Percentiles rank a stretch among this genome's conserved stretches.
Evolutionary conservation across 2,329 filamentous ascomycete genomes (phyloP).

Genomic region (Fusarium coffeatum): DNA sequence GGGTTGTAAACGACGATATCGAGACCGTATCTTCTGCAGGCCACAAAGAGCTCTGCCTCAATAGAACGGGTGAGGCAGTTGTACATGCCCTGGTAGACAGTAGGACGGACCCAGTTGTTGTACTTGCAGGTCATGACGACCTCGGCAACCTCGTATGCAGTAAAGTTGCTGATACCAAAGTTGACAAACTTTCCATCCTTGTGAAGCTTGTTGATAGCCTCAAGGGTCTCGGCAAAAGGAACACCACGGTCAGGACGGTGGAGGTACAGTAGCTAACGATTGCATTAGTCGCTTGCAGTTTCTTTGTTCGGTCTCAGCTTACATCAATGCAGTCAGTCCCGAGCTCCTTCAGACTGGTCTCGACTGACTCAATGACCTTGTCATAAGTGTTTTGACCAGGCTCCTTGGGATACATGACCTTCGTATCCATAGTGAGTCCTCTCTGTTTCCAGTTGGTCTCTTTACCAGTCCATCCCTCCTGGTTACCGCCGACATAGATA

Average conservation of each 20-base stretch:
- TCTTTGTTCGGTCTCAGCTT: conserved; percentile 43
- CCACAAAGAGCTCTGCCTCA: conserved; percentile 78
- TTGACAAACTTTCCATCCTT: conserved; percentile 86
- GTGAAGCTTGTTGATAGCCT: conserved; percentile 82
- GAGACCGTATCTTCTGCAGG: conserved; percentile 79
- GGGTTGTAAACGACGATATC: conserved; percentile 87
- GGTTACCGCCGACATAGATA: conserved; percentile 75
- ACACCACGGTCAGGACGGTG: conserved; percentile 66
- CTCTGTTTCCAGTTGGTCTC: conserved; percentile 79
- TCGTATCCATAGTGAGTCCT: conserved; percentile 82
- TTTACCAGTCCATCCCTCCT: conserved; percentile 82
- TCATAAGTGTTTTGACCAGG: conserved; percentile 71
- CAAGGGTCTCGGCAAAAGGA: conserved; percentile 83
- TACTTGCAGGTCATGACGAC: conserved; percentile 82
- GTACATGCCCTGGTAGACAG: conserved; percentile 90
- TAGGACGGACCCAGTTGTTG: conserved; percentile 84
- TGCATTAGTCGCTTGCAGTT: conserved; percentile 12
- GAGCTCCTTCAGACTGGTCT: conserved; percentile 76
- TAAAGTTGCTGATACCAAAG: conserved; percentile 85
- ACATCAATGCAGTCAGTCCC: conserved; percentile 78
- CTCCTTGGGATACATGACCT: conserved; percentile 71
- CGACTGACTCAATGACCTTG: conserved; percentile 72
- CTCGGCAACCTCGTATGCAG: conserved; percentile 89
- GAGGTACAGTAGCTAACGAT: conserved; percentile 52
- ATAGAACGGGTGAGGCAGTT: conserved; percentile 82